Evolutionary conservation across 805 yeast genomes (phyloP).

Genomic region (Metschnikowia matae): DNA sequence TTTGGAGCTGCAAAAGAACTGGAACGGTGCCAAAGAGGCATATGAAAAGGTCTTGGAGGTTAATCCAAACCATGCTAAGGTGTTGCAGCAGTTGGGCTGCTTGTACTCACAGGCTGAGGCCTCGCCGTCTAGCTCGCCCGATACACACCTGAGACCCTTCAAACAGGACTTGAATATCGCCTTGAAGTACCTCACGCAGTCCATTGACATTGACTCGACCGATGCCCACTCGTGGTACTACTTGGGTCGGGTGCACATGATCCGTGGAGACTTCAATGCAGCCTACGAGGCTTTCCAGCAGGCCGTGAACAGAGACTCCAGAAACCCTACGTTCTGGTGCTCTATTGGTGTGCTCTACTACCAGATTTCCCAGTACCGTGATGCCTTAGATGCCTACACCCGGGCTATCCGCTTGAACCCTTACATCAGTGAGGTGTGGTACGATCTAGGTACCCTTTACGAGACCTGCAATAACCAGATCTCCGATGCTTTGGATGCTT

Average conservation of each 20-base stretch:
- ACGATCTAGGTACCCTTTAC: slow-evolving; percentile 93
- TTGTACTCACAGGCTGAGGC: slow-evolving; percentile 67
- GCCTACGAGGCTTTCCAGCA: slow-evolving; percentile 99
- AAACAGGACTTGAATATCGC: slow-evolving; percentile 80
- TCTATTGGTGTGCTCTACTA: slow-evolving; percentile 93
- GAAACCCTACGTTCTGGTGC: slow-evolving; percentile 98
- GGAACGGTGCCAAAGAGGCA: slow-evolving; percentile 89
- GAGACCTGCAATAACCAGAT: slow-evolving; percentile 97
- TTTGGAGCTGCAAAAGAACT: slow-evolving; percentile 88
- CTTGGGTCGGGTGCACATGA: slow-evolving; percentile 95
- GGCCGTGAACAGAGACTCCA: slow-evolving; percentile 93
- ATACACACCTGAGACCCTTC: slow-evolving; percentile 37
- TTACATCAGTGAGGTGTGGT: slow-evolving; percentile 96
- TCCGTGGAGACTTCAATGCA: slow-evolving; percentile 88
- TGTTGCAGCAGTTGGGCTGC: slow-evolving; percentile 93
- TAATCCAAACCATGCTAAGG: slow-evolving; percentile 93
- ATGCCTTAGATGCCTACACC: slow-evolving; percentile 96
- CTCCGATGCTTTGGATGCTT: slow-evolving; percentile 93
- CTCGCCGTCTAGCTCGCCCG: slow-evolving; percentile 21
- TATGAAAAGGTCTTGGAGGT: slow-evolving; percentile 87
- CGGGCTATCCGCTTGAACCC: slow-evolving; percentile 95
- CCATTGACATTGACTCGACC: slow-evolving; percentile 80
- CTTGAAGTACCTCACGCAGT: slow-evolving; percentile 73
- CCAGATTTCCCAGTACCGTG: slow-evolving; percentile 93
- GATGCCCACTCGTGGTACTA: slow-evolving; percentile 99